These are phyloP conservation scores for Xylaria sp. DNA, from an alignment of 2,329 filamentous ascomycete species.

Conservation along the genomic window DNA sequence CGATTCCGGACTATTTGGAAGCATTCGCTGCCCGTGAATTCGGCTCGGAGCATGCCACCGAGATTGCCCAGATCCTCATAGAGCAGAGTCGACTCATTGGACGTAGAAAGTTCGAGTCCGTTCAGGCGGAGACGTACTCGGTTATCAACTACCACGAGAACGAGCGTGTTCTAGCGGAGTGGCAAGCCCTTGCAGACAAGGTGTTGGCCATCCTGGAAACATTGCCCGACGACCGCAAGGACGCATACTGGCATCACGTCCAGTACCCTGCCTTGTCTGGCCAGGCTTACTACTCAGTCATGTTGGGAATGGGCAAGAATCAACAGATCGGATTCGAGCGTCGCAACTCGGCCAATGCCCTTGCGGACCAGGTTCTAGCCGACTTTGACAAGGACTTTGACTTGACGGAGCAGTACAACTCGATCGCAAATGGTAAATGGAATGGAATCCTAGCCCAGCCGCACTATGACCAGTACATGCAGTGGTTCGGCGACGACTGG, in stretches of 20 bases:
- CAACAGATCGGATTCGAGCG: slow-evolving; percentile 51
- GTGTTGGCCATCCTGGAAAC: slow-evolving; percentile 42
- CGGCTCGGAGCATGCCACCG: slow-evolving; percentile 38
- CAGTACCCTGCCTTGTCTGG: slow-evolving; percentile 56
- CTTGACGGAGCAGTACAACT: slow-evolving; percentile 47
- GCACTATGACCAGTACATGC: slow-evolving; percentile 40
- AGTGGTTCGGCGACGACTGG: slow-evolving; percentile 55
- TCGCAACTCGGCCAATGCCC: slow-evolving; percentile 49
- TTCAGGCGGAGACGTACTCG: slow-evolving; percentile 52
- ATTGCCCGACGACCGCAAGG: slow-evolving; percentile 39
- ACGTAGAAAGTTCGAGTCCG: slow-evolving; percentile 55
- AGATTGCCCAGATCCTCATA: slow-evolving; percentile 46
- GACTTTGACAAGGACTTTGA: slow-evolving; percentile 48
- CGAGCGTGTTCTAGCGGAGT: slow-evolving; percentile 47
- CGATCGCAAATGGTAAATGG: slow-evolving; percentile 50
- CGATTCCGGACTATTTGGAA: slow-evolving; percentile 40
- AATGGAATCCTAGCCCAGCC: slow-evolving; percentile 49
- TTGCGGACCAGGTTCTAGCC: slow-evolving; percentile 42
- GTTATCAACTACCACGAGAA: slow-evolving; percentile 57
- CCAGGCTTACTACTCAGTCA: slow-evolving; percentile 46
- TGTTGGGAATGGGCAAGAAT: slow-evolving; percentile 45
- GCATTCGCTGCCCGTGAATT: slow-evolving; percentile 48
- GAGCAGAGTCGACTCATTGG: slow-evolving; percentile 46
- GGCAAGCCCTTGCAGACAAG: slow-evolving; percentile 42
- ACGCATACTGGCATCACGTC: slow-evolving; percentile 56